Evolutionary conservation across 495 filamentous ascomycete species (phyloP), one percentile per base, ranked within the genome.

Genomic region (Cairneyella variabilis): DNA sequence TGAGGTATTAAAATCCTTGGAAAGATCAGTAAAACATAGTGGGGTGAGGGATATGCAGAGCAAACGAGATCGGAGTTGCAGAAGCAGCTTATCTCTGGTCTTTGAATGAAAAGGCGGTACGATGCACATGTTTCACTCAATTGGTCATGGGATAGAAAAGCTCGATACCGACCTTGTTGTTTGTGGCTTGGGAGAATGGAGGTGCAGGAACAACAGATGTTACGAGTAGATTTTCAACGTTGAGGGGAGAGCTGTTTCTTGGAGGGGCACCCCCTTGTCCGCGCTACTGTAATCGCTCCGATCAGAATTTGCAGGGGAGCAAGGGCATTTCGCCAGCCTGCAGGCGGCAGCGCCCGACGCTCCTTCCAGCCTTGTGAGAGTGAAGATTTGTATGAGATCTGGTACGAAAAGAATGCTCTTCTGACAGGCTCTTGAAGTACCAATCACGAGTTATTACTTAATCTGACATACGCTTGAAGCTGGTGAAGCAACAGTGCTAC

Each of bases 51-150:
- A 52, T 51, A 55, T 56, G 57, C 52, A 25, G n/a, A 40, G 17
- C 47, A 51, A 52, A 55, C 51, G 57, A 54, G 25, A 56, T 52
- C 48, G 47, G 51, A 56, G 57, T 21, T 55, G 57, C 57, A 54
- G 56, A 36, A 17, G 42, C 36, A 34, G 40, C 51, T 47, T 39
- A 54, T 56, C 45, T 48, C 44, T 37, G n/a, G 39, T 18, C 49
- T 25, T 45, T 44, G 40, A 43, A 2, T 30, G 39, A 9, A 11
- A 23, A 45, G 27, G 3, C 46, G 20, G n/a, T 32, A 16, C 16
- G 14, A 25, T 16, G 22, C 8, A 41, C 6, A 20, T 36, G 2
- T 36, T 36, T 25, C 23, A 21, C 34, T 17, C 30, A 46, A 54
- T 46, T 38, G 41, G 32, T 28, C 16, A 39, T 45, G 30, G 20